Base-by-base conservation (phyloP, 352 stramenopile genomes). In the Thraustochytrium striatum region DNA sequence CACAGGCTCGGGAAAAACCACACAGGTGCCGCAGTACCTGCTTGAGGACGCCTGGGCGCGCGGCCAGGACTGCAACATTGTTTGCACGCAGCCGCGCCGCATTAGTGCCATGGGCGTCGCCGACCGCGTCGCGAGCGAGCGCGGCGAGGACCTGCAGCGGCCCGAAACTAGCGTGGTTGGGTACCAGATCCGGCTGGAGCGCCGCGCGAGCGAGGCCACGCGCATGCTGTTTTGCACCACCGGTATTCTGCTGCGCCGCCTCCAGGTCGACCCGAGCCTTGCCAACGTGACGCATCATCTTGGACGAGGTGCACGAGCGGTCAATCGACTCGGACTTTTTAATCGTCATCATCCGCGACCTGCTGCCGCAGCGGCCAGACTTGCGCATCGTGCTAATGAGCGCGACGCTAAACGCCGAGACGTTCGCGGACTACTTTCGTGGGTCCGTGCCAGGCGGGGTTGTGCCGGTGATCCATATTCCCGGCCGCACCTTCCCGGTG, bases 221-320 rank as follows among this genome's bases (percentile, higher is more conserved):
- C 90, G 94, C 30, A 86, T 99, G 8, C 89, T 98, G 35, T 99
- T 99, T 84, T 97, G 92, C 82, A 99, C 96, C n/a, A 98, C 95
- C 2, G 96, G 92, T 53, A 86, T 97, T 36, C 82, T 99, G 13
- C 88, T 99, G 58, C 91, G 90, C 8, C 85, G 91, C 59, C 84
- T 96, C 30, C 89, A 94, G 84, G 84, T 83, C 47, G 87, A 94
- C 58, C 83, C 80, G 3, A 91, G 87, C 3, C 84, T 98, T 1
- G 82, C 93, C 36, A 89, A 92, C 57, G 86, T 99, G 36, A 97
- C 93, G 35, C 95, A 90, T 99, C 62, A 93, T 99, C 59, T 90
- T 99, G 19, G 97, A 99, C 83, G 95, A 99, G 84, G 94, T 98
- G 35, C 94, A 98, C 82, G 97, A 99, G 85, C 88, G 96, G 21